Evolutionary conservation across 1,284 basidiomycete genomes (phyloP), one percentile per base, ranked within the genome.

Genomic region (Coniferiporia sulphurascens): DNA sequence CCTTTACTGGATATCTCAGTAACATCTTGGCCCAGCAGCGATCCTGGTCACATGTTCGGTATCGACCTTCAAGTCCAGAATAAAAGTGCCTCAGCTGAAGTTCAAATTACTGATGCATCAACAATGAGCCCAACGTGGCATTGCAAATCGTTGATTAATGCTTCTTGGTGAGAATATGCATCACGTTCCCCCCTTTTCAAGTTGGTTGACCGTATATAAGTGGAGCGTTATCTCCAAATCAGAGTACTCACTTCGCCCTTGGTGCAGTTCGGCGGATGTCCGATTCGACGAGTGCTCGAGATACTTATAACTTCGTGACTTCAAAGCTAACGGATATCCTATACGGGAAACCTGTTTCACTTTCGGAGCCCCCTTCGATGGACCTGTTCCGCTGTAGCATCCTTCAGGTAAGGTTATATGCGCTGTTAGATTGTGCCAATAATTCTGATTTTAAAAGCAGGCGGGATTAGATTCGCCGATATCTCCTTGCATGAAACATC

Each of bases 61-160:
- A 56, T 91, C n/a, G 76, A 80, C 55, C 65, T 91, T 7, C 82
- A 85, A 61, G 65, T 88, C 6, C 77, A 76, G 52, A 89, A 87
- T 66, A 60, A 75, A 3, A 67, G 70, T 35, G 13, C 45, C 17
- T 73, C 74, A 1, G 70, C 69, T n/a, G 65, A 73, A 32, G 65
- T 87, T n/a, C 66, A 71, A 27, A 62, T 92, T 6, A 74, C 74
- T 1, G 84, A 89, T 65, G 65, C 90, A 5, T 80, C 77, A 12
- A 78, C 80, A 13, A 63, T 89, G 52, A 89, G 90, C 66, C 81
- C 86, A 1, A 73, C 74, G 9, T 91, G 89, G 89, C 69, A 70
- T 43, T 85, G 81, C 64, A 68, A 65, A 4, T 17, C 52, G 38
- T 36, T 59, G 19, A 19, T 13, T 17, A n/a, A 49, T 19, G 34